Evolutionary conservation across 164 flowering plant genomes (phyloP), one percentile per base, ranked within the genome.

Genomic region (Saururus chinensis): DNA sequence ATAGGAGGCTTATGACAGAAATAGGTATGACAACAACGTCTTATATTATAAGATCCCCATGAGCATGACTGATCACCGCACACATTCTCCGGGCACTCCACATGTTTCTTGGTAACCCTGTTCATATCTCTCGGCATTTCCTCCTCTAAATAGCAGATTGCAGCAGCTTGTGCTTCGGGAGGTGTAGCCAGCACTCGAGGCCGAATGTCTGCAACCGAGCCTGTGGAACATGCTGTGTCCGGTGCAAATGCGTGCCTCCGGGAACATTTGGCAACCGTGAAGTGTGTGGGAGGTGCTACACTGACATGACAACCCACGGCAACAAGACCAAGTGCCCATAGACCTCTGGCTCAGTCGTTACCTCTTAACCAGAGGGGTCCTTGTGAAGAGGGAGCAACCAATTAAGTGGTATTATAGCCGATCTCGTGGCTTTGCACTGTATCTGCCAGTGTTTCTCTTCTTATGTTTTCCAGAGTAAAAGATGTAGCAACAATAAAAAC

Each of bases 241-340:
- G 73, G 55, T 70, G 73, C 69, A 65, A 61, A 40, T 70, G 73
- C 53, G 73, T 70, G 11, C 73, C 73, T 12, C 73, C 69, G 14
- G 73, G 73, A 20, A 70, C 73, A 16, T 61, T 57, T 7, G 73
- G 73, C 17, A 65, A 65, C 62, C 65, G 57, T 16, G 73, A 70
- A 23, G 40, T 61, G 49, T 70, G 73, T 26, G 73, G 73, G 23
- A 61, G 14, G 13, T 65, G 73, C 69, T 70, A 70, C 65, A 70
- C 66, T 0, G 55, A 65, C 52, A 70, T 70, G 73, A 65, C 25
- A 7, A 70, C 73, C 17, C 73, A 70, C 62, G 58, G 66, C 0
- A 53, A 57, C 49, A 40, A 57, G 52, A 22, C 73, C 60, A 70
- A 70, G 60, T 70, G 73, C 69, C 73, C 73, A n/a, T n/a, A n/a